Base-by-base conservation (phyloP, 2,329 filamentous ascomycete genomes). In the Daldinia eschscholtzii region DNA sequence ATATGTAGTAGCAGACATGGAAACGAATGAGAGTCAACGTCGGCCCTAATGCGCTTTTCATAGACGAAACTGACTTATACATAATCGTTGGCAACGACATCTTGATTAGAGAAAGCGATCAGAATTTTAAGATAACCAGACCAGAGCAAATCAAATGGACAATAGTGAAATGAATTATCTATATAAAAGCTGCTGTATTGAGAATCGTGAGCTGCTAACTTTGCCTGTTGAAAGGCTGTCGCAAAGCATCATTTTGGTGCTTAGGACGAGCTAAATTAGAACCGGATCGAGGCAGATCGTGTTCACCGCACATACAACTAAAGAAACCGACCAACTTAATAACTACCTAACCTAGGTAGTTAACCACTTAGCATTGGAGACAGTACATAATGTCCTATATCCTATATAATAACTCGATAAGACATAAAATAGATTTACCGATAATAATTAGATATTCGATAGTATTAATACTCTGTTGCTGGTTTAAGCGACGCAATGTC, bases 401-500 rank as follows among this genome's bases (percentile, higher is more conserved):
- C n/a, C n/a, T n/a, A n/a, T n/a, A n/a, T 9, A n/a, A 23, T 13
- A 46, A 13, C 26, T 30, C 6, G 6, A 1, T n/a, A n/a, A 50
- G 4, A 30, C 9, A 50, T 23, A 5, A 50, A 7, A 4, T 13
- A 48, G 13, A 6, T 3, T 10, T 30, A 28, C 13, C 20, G 3
- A 6, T 4, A 28, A 13, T 15, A 26, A 15, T 48, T 6, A 46
- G 20, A 6, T 5, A 46, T 13, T 9, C 10, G 23, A 46, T 5
- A 28, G 28, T 12, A 30, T 6, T 2, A 33, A 3, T 30, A n/a
- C 46, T 4, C n/a, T 3, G 23, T 9, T 15, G 2, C 46, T 30
- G 15, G 6, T n/a, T 7, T 26, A 23, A n/a, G 13, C 28, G 33
- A 28, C 55, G 48, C 2, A 39, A 76, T 76, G 75, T 67, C 75